Evolutionary conservation across 495 filamentous ascomycete genomes (phyloP).

Genomic region (Xylaria acuta): DNA sequence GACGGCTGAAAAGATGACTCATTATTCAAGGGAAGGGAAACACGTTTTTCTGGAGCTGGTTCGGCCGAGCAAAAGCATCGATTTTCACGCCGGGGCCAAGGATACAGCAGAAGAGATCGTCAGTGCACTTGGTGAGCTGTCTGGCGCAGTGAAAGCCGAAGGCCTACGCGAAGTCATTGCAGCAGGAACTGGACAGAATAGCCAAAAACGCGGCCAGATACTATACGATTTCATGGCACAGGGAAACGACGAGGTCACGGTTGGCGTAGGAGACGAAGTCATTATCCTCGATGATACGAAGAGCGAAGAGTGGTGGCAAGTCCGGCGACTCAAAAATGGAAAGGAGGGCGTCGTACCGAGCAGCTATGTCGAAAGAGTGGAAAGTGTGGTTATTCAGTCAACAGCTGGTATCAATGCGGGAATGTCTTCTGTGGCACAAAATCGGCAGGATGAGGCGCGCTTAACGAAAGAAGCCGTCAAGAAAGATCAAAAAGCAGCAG

Average conservation of each 20-base stretch:
- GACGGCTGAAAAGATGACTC: conserved; percentile 88
- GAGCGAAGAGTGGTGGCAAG: conserved; percentile 99
- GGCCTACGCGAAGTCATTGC: conserved; percentile 87
- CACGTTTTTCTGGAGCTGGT: conserved; percentile 96
- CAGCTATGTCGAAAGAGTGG: conserved; percentile 90
- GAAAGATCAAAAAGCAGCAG: conserved; percentile 64
- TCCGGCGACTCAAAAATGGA: conserved; percentile 85
- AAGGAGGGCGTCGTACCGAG: conserved; percentile 98
- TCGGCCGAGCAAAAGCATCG: conserved; percentile 86
- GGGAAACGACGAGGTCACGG: conserved; percentile 95
- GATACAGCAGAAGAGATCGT: conserved; percentile 96
- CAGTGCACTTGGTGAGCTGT: conserved; percentile 82
- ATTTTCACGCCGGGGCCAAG: conserved; percentile 97
- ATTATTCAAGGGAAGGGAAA: conserved; percentile 97
- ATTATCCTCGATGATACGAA: conserved; percentile 85
- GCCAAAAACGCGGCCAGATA: conserved; percentile 80
- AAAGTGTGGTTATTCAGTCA: conserved; percentile 56
- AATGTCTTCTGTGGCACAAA: conserved; percentile 78
- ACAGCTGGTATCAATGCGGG: conserved; percentile 67
- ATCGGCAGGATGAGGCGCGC: conserved; percentile 81
- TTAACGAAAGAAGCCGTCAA: conserved; percentile 77
- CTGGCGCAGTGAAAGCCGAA: conserved; percentile 81
- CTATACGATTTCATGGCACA: conserved; percentile 97
- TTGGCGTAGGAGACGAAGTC: conserved; percentile 88
- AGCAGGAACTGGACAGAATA: conserved; percentile 68